These are phyloP conservation scores for Ustanciosporium gigantosporum DNA, from an alignment of 1,284 basidiomycete species.

Conservation along the genomic window DNA sequence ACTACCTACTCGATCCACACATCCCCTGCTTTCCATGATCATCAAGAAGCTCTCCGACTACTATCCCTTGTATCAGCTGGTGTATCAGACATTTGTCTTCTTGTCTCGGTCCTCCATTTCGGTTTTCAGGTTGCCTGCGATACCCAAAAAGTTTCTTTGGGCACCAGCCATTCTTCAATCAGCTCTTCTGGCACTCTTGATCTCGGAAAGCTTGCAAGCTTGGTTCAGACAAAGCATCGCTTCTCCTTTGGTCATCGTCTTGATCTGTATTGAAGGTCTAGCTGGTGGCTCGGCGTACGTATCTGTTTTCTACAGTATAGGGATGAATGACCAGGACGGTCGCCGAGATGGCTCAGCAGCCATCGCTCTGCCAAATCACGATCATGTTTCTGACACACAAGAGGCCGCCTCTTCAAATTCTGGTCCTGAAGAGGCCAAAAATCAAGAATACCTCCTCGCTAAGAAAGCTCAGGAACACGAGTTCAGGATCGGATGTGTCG, in stretches of 20 bases:
- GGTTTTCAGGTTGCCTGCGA: slow-evolving; percentile 75
- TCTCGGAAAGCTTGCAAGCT: slow-evolving; percentile 66
- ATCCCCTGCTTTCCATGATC: slow-evolving; percentile 73
- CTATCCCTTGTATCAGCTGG: slow-evolving; percentile 72
- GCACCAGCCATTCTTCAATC: slow-evolving; percentile 75
- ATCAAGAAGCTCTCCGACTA: slow-evolving; percentile 88
- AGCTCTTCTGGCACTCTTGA: slow-evolving; percentile 68
- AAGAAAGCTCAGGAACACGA: slow-evolving; percentile 53
- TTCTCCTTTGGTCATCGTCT: slow-evolving; percentile 52
- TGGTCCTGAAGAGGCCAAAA: background rate
- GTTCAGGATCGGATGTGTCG: slow-evolving; percentile 57
- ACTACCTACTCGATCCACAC: slow-evolving; percentile 69
- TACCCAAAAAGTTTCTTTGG: slow-evolving; percentile 74
- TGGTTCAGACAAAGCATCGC: slow-evolving; percentile 57
- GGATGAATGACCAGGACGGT: slow-evolving; percentile 12
- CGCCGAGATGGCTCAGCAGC: background rate
- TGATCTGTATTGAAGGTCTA: slow-evolving; percentile 55
- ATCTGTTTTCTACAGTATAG: slow-evolving; percentile 53
- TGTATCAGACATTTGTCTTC: slow-evolving; percentile 83
- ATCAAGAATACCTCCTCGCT: slow-evolving; percentile 2
- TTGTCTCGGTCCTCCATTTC: slow-evolving; percentile 90
- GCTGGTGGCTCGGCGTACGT: slow-evolving; percentile 51
- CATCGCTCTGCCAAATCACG: background rate
- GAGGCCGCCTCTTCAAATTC: no score
- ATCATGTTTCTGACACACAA: background rate